These are phyloP conservation scores for Pythium brassicae DNA, from an alignment of 352 stramenopile genomes.

Conservation along the genomic window DNA sequence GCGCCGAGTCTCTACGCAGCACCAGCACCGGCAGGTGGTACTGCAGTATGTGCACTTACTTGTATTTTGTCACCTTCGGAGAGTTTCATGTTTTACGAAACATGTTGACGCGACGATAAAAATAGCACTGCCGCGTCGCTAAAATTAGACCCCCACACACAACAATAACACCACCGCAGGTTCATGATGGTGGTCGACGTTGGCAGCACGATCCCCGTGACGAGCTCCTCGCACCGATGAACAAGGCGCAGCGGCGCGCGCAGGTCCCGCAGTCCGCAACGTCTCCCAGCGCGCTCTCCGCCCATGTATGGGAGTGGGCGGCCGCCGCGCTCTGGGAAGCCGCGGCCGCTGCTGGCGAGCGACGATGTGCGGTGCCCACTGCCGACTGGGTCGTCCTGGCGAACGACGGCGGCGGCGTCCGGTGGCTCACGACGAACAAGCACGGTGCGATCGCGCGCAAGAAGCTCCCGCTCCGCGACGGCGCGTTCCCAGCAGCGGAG, in stretches of 20 bases:
- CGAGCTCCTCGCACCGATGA: neutral
- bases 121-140: too few species aligned
- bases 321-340: slow-evolving; percentile 24
- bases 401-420: neutral
- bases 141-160: too few species aligned
- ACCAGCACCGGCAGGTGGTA: too few species aligned
- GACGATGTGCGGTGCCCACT: slow-evolving; percentile 28
- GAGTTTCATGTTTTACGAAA: too few species aligned
- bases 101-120: too few species aligned
- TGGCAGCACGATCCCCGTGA: too few species aligned
- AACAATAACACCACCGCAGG: too few species aligned
- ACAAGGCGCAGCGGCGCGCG: neutral
- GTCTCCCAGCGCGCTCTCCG: neutral
- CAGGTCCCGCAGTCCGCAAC: neutral
- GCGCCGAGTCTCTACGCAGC: too few species aligned
- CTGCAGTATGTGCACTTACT: too few species aligned
- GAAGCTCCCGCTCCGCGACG: slow-evolving; percentile 17
- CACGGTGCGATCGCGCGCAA: slow-evolving; percentile 39
- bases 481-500: slow-evolving; percentile 18
- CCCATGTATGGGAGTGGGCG: slow-evolving; percentile 35
- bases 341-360: slow-evolving; percentile 4
- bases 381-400: slow-evolving; percentile 34
- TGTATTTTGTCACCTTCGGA: too few species aligned
- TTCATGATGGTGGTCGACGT: too few species aligned
- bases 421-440: slow-evolving; percentile 55